Conservation (phyloP, 371 early-diverging fungal genomes). For the Choanephora cucurbitarum region DNA sequence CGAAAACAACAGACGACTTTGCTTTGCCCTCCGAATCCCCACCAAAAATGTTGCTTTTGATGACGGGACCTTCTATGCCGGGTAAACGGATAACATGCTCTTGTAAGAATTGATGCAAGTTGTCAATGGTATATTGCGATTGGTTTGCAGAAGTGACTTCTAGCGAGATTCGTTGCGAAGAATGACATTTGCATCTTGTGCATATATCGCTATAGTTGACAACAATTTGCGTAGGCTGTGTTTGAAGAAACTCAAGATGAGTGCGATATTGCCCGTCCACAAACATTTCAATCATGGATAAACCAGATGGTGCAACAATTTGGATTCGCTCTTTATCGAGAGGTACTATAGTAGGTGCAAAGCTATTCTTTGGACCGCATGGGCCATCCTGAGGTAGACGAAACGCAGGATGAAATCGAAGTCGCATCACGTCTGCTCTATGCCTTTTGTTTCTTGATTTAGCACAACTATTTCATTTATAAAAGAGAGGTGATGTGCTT, state of each 20-base stretch:
- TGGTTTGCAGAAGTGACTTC: conserved; percentile 45
- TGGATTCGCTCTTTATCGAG: conserved; percentile 40
- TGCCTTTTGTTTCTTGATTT: conserved; percentile 29
- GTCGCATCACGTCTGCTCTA: conserved; percentile 58
- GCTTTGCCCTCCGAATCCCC: conserved; percentile 10
- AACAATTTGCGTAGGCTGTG: conserved; percentile 25
- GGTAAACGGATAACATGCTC: conserved; percentile 29
- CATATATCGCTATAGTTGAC: conserved; percentile 26
- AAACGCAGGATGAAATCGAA: conserved; percentile 65
- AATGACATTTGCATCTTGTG: conserved; percentile 21
- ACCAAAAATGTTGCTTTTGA: conserved; percentile 33
- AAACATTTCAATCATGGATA: conserved; percentile 58
- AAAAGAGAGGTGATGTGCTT: no score
- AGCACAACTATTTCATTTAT: no score
- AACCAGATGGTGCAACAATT: conserved; percentile 47
- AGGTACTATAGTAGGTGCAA: conserved; percentile 28
- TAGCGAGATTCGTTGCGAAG: conserved; percentile 33
- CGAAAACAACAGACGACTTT: conserved; percentile 7
- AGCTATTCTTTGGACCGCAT: conserved; percentile 8
- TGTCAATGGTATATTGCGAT: conserved; percentile 28
- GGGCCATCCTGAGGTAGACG: conserved; percentile 57
- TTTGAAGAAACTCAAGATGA: conserved; percentile 56
- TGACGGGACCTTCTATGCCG: conserved; percentile 28
- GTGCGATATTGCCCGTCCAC: conserved; percentile 51
- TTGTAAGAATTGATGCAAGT: conserved; percentile 32